Conservation (phyloP, 352 stramenopile genomes). For the Thalassiosira mediterranea region DNA sequence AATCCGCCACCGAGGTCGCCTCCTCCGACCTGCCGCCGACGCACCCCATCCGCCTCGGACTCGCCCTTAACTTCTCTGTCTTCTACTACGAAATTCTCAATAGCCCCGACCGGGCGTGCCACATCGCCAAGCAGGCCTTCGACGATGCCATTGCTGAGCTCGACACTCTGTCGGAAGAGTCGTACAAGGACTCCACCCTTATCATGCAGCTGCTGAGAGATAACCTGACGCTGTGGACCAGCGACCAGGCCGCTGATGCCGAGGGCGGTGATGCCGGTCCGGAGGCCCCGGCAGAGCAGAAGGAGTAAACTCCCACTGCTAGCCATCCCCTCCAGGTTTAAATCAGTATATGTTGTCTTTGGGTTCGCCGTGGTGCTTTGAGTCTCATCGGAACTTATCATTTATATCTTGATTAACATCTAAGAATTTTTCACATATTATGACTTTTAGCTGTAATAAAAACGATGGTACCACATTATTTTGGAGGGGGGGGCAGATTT, state of each 20-base stretch:
- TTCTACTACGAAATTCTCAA: constrained; percentile 99
- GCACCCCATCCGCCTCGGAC: constrained; percentile 97
- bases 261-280: constrained; percentile 82
- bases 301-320: constrained; percentile 27
- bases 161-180: constrained; percentile 98
- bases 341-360: neutral
- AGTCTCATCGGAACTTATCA: constrained; percentile 46
- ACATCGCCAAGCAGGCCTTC: constrained; percentile 93
- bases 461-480: no score
- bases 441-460: no score
- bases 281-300: constrained; percentile 38
- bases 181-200: constrained; percentile 99
- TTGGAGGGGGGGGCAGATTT: no score
- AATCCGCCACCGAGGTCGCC: constrained; percentile 89
- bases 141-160: constrained; percentile 99
- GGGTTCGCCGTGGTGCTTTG: constrained; percentile 7
- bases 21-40: constrained; percentile 96
- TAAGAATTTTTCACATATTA: constrained; percentile 21
- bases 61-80: constrained; percentile 98
- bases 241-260: constrained; percentile 93
- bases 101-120: constrained; percentile 88
- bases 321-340: neutral
- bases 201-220: constrained; percentile 99
- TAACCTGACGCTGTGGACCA: constrained; percentile 99
- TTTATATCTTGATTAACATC: constrained; percentile 44